Percentiles rank a stretch among this genome's conserved stretches.
These are phyloP conservation scores for Pythium rishiriense DNA, from an alignment of 352 stramenopile species.

Conservation along the genomic window DNA sequence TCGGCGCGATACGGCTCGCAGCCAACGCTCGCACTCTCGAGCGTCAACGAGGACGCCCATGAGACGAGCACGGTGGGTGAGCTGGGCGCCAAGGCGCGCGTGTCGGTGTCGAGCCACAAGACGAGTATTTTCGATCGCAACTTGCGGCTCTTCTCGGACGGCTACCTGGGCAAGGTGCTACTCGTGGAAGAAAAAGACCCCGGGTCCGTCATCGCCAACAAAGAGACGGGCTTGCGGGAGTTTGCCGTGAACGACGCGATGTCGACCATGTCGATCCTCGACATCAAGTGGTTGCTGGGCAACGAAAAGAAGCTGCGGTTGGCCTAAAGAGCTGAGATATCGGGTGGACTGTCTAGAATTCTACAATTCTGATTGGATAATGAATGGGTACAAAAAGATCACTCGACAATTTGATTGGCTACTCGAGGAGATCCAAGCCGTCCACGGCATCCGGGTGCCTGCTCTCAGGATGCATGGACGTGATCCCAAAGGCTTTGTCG, in stretches of 20 bases:
- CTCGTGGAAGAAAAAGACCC: slow-evolving; percentile 41
- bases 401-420: slow-evolving; percentile 3
- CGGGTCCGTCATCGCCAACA: slow-evolving; percentile 35
- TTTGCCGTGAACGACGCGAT: slow-evolving; percentile 47
- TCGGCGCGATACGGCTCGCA: slow-evolving; percentile 3
- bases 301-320: slow-evolving; percentile 44
- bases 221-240: slow-evolving; percentile 35
- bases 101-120: slow-evolving; percentile 12
- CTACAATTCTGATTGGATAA: neutral
- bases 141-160: slow-evolving; percentile 38
- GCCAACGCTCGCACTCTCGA: neutral
- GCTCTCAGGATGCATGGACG: neutral
- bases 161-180: slow-evolving; percentile 39
- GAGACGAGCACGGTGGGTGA: neutral
- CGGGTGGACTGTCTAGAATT: slow-evolving; percentile 8
- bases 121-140: slow-evolving; percentile 54
- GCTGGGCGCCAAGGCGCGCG: neutral
- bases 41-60: neutral
- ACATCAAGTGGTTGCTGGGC: slow-evolving; percentile 55
- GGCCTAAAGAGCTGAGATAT: neutral
- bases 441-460: neutral
- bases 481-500: neutral
- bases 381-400: neutral
- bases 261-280: slow-evolving; percentile 47
- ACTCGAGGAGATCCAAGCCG: neutral